Percentiles rank a stretch among this genome's conserved stretches.
Evolutionary conservation across 1,139 yeast genomes (phyloP).

Genomic region (Wickerhamomyces sp.): DNA sequence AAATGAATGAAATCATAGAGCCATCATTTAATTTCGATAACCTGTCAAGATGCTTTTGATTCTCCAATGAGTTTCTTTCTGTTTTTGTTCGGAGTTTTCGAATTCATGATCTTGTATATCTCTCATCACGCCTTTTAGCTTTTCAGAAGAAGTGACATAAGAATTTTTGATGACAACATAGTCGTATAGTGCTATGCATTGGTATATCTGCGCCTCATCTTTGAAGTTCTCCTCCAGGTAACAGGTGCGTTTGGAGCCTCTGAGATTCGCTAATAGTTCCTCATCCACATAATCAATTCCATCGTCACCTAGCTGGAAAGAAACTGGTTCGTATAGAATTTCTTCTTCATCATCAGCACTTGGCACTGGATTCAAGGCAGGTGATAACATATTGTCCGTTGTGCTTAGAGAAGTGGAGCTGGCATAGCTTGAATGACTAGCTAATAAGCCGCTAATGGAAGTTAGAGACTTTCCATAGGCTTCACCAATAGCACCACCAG

Average conservation of each 20-base stretch:
- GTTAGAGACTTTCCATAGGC: conserved; percentile 26
- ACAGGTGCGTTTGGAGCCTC: conserved; percentile 11
- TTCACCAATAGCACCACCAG: conserved; percentile 87
- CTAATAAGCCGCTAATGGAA: conserved; percentile 8
- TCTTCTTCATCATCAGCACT: conserved; percentile 9
- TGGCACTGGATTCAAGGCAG: conserved; percentile 8
- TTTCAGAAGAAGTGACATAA: conserved; percentile 12
- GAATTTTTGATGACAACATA: conserved; percentile 22
- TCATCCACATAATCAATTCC: conserved; percentile 7
- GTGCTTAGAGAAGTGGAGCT: conserved; percentile 11
- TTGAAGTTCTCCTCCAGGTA: conserved; percentile 11
- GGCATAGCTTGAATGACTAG: conserved; percentile 7
- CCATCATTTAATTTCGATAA: neutral
- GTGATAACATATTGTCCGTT: conserved; percentile 2
- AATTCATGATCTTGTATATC: conserved; percentile 16
- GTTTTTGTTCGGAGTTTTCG: conserved; percentile 8
- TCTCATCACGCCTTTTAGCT: conserved; percentile 16
- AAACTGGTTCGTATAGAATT: conserved; percentile 8
- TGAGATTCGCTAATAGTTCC: conserved; percentile 8
- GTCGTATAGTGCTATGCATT: conserved; percentile 29
- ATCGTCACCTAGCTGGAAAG: conserved; percentile 18
- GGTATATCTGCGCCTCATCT: conserved; percentile 28
- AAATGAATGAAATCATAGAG: no score
- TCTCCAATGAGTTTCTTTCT: conserved; percentile 21
- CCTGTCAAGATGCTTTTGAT: conserved; percentile 15